Conservation (phyloP, 345 rosid genomes). For the Passiflora organensis region DNA sequence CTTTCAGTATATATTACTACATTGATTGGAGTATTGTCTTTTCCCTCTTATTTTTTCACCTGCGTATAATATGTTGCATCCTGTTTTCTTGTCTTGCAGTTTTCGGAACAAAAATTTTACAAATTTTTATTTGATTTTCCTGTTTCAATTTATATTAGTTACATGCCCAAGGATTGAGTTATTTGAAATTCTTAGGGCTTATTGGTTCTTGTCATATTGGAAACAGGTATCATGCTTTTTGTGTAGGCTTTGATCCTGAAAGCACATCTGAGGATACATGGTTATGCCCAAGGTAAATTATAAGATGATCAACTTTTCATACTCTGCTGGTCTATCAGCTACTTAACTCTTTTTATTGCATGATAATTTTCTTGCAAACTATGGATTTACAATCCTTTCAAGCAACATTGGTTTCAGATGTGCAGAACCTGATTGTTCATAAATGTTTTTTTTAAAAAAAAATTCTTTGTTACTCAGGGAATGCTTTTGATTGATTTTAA, state of each 20-base stretch:
- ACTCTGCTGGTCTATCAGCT: constrained; percentile 19
- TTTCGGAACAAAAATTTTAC: too few species aligned
- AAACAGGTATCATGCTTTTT: constrained; percentile 93
- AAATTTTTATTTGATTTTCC: too few species aligned
- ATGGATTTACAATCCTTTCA: not conserved
- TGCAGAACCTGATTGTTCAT: not conserved
- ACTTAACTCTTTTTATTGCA: constrained; percentile 4
- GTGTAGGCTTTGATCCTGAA: constrained; percentile 94
- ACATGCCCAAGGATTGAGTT: not conserved
- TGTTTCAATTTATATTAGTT: too few species aligned
- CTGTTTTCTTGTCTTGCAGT: too few species aligned
- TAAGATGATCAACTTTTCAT: constrained; percentile 16
- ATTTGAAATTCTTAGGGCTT: not conserved
- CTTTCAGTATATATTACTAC: too few species aligned
- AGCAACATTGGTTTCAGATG: not conserved
- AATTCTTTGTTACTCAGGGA: not conserved
- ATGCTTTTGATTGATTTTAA: constrained; percentile 2
- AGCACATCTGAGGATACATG: constrained; percentile 77
- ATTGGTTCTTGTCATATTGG: constrained; percentile 2
- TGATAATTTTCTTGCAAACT: too few species aligned
- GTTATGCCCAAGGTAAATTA: constrained; percentile 88
- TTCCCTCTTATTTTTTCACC: too few species aligned
- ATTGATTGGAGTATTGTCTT: too few species aligned
- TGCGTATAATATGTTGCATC: too few species aligned
- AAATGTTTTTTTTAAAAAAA: constrained; percentile 2